A percentile compares a stretch with the other conserved stretches of the same genome.
These are phyloP conservation scores for Buxus sempervirens DNA, from an alignment of 164 flowering plant species.

Conservation along the genomic window DNA sequence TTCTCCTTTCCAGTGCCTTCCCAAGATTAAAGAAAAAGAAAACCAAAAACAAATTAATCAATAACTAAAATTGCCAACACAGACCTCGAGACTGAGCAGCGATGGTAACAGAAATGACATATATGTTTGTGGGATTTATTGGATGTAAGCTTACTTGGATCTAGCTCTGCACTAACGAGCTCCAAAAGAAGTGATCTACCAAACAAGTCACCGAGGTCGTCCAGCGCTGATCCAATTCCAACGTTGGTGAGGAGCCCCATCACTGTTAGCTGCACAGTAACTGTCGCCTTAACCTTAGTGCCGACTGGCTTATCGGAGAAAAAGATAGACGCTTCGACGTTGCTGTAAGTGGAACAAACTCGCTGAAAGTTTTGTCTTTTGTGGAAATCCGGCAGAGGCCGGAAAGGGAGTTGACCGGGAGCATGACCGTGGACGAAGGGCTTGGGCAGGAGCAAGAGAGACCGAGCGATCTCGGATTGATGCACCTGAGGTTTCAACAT, in stretches of 20 bases:
- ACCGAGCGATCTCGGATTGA: too few relatives aligned
- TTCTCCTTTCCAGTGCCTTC: constrained; percentile 43
- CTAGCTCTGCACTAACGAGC: too few relatives aligned
- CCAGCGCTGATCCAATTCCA: constrained; percentile 14
- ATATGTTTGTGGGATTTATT: too few relatives aligned
- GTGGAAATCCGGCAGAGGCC: too few relatives aligned
- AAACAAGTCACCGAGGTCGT: constrained; percentile 24
- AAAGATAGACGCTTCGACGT: not conserved
- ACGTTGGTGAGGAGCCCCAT: constrained; percentile 22
- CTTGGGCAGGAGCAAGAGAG: too few relatives aligned
- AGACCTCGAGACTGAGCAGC: not conserved
- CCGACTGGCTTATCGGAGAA: not conserved
- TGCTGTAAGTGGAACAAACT: not conserved
- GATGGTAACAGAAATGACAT: not conserved
- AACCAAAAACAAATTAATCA: not conserved
- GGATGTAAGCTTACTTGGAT: constrained; percentile 48
- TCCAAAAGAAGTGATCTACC: too few relatives aligned
- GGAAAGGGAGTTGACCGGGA: too few relatives aligned
- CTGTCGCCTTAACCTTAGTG: too few relatives aligned
- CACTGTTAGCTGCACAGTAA: too few relatives aligned
- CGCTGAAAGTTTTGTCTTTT: too few relatives aligned
- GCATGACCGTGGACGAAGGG: too few relatives aligned
- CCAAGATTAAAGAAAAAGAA: constrained; percentile 2
- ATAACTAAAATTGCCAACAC: not conserved
- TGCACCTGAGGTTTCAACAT: constrained; percentile 18